phyloP scores from a whole-genome alignment of 495 filamentous ascomycete genomes.

The Xylaria intraflava region DNA sequence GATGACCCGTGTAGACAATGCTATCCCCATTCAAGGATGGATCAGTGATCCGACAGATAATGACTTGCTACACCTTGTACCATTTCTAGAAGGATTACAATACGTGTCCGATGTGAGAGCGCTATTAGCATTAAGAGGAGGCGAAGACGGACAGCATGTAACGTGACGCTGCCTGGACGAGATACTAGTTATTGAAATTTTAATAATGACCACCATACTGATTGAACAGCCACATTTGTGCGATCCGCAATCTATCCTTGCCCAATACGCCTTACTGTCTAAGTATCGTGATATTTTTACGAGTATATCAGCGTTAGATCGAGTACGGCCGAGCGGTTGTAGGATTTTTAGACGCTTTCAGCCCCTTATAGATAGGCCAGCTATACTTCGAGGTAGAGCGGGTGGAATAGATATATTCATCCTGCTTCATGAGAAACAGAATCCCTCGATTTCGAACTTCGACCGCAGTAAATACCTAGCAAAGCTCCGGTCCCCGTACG shows the following conservation, averaged over 20 bases:
- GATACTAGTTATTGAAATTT: conserved; percentile 14
- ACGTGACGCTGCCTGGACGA: conserved; percentile 4
- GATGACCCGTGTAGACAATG: conserved; percentile 63
- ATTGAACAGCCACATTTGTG: conserved; percentile 1
- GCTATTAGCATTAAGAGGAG: conserved; percentile 76
- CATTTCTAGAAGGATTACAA: conserved; percentile 90
- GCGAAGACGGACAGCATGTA: conserved; percentile 58
- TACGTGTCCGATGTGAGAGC: conserved; percentile 94
- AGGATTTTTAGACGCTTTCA: too few species aligned
- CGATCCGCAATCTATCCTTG: neutral
- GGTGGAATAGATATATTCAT: too few species aligned
- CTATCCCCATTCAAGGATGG: conserved; percentile 90
- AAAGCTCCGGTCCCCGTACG: too few species aligned
- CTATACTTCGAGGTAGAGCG: too few species aligned
- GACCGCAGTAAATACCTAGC: too few species aligned
- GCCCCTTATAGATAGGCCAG: too few species aligned
- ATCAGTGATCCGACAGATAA: conserved; percentile 87
- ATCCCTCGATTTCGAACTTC: too few species aligned
- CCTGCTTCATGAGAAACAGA: too few species aligned
- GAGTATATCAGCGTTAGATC: neutral
- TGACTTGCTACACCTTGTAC: conserved; percentile 83
- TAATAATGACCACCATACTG: conserved; percentile 13
- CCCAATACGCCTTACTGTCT: neutral
- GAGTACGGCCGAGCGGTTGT: neutral
- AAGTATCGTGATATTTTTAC: neutral